phyloP scores from a whole-genome alignment of 2,329 filamentous ascomycete species.

The Hypoxylon sp. region DNA sequence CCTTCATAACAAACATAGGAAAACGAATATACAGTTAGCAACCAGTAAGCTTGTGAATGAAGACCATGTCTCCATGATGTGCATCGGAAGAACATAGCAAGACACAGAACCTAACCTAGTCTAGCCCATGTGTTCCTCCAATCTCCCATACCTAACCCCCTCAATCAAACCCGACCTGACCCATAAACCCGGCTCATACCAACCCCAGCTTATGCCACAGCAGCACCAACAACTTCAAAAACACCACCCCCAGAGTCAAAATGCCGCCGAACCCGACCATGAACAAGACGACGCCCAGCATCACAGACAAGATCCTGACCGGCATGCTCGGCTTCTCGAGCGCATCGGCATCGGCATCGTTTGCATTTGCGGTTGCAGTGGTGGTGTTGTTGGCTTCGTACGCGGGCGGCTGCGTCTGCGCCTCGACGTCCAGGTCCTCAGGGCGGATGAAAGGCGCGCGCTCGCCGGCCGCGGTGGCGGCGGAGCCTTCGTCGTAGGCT shows the following conservation, averaged over 20 bases:
- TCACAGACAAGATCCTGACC: not conserved
- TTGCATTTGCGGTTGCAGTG: not conserved
- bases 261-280: not conserved
- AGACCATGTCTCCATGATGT: not conserved
- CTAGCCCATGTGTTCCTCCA: not conserved
- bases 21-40: not conserved
- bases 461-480: not conserved
- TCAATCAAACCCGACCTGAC: not conserved
- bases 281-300: not conserved
- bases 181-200: not conserved
- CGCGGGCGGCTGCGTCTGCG: conserved; percentile 9
- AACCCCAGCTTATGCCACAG: conserved; percentile 19
- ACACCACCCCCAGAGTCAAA: conserved; percentile 8
- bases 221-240: not conserved
- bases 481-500: not conserved
- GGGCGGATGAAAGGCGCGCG: conserved; percentile 7
- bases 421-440: conserved; percentile 7
- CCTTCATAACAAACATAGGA: not conserved
- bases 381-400: not conserved
- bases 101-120: not conserved
- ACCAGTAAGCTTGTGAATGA: not conserved
- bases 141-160: not conserved
- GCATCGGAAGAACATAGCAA: not conserved
- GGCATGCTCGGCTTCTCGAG: not conserved
- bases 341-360: not conserved